phyloP scores from a whole-genome alignment of 257 asterid species.

The Leonotis leonurus region DNA sequence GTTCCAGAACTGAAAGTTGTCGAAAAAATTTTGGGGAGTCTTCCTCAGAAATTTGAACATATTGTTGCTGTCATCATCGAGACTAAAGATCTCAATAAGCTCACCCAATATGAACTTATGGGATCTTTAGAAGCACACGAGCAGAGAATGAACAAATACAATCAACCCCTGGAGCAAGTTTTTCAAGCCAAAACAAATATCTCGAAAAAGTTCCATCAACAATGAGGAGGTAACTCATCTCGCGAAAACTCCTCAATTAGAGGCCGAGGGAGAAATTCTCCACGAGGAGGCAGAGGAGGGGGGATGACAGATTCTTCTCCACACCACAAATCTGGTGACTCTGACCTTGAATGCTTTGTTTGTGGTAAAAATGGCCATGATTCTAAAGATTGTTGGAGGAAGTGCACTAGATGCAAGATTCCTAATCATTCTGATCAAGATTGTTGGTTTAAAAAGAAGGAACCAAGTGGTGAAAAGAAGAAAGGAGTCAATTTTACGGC shows the following conservation, averaged over 20 bases:
- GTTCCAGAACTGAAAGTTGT: neutral
- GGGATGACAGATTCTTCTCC: neutral
- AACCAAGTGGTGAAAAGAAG: neutral
- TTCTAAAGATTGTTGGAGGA: neutral
- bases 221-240: neutral
- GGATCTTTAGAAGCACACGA: neutral
- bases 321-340: neutral
- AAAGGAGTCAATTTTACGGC: neutral
- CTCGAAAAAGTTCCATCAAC: neutral
- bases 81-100: neutral
- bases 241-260: neutral
- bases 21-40: neutral
- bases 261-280: neutral
- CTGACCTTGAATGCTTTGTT: neutral
- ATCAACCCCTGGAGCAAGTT: neutral
- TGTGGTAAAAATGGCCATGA: neutral
- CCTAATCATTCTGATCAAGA: neutral
- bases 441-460: neutral
- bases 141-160: neutral
- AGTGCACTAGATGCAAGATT: neutral
- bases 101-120: neutral
- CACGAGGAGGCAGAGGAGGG: neutral
- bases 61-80: neutral
- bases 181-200: neutral
- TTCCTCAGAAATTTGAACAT: slow-evolving; percentile 1